Evolutionary conservation across 495 filamentous ascomycete genomes (phyloP), one percentile per base, ranked within the genome.

Genomic region (Lasiosphaeriaceae sp.): DNA sequence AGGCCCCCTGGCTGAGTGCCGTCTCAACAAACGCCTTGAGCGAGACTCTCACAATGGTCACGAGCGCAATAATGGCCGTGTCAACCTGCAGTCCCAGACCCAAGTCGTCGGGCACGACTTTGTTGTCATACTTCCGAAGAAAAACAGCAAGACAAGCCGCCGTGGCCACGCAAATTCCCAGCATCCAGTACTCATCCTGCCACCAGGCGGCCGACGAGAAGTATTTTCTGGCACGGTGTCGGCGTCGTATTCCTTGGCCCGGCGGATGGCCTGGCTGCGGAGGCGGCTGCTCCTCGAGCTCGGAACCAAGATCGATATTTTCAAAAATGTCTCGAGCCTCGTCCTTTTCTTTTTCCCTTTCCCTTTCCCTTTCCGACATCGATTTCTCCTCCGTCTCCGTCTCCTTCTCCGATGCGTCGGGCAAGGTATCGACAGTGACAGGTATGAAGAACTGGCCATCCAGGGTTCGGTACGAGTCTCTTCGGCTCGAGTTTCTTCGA

Each of bases 1-100:
- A 74, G 6, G 69, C 69, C 16, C 64, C 69, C 57, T 74, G 72
- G 51, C 69, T 66, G 45, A 74, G 24, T 12, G 66, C 64, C 1
- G 63, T 55, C 51, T 71, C 69, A 20, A 74, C 58, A 34, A 73
- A 63, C 2, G 48, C 65, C 44, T 64, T 71, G 29, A 74, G 63
- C 14, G 66, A 68, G 3, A 71, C 55, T 1, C 71, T 61, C 14
- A 71, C 66, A 22, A 66, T 47, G 14, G 67, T 69, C 58, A 73
- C 69, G 34, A 74, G 48, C 14, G 68, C 67, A 12, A 74, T 64
- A 8, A 72, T 57, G 48, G 57, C 57, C 4, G 71, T 73, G 55
- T 69, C 63, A 8, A 72, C 48, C 8, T 65, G 56, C 2, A 74
- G 6, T 63, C 60, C 41, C 46, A 53, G 14, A 55, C 59, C 52